Evolutionary conservation across 2,329 filamentous ascomycete genomes (phyloP), one percentile per base, ranked within the genome.

Genomic region (Cercospora sojina): DNA sequence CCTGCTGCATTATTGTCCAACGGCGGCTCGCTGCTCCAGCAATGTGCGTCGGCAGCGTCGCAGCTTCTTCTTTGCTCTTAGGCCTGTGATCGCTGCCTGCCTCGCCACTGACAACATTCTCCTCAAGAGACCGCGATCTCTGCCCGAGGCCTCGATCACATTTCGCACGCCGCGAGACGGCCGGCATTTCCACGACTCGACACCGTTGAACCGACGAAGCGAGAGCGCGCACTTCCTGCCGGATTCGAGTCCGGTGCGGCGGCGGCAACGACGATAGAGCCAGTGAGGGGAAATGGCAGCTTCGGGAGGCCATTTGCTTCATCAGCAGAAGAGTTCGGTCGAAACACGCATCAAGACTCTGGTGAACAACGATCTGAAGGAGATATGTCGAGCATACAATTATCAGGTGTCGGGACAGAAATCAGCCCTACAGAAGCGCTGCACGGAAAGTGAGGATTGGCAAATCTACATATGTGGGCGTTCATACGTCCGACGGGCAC

Each of bases 331-430:
- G 53, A 55, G 51, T n/a, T 67, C 59, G 12, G 56, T 76, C 20
- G 73, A 74, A 56, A 68, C 73, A n/a, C 69, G 69, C 31, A 71
- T 78, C 64, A 87, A 86, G 74, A 83, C 80, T 8, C 78, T 89
- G 61, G 81, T 87, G 63, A 88, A 88, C 75, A 82, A 81, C 67
- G 88, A 93, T 73, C 85, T 97, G 58, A 91, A 92, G 73, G 84
- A 84, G 61, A 89, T 98, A 71, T 91, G 94, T 75, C 86, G 87
- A 69, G 83, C 86, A 67, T 91, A 96, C 80, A 86, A 88, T 56
- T 83, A 96, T 38, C 86, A 87, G 71, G 90, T 91, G 67, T 91
- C 90, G 29, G 95, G 95, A 20, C 90, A 95, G 74, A 99, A 99
- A 83, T 87, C 88, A 35, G 86, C 91, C 49, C 82, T 98, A 67